Evolutionary conservation across 192 early-diverging fungal genomes (phyloP), one percentile per base, ranked within the genome.

Genomic region (Diversispora eburnea): DNA sequence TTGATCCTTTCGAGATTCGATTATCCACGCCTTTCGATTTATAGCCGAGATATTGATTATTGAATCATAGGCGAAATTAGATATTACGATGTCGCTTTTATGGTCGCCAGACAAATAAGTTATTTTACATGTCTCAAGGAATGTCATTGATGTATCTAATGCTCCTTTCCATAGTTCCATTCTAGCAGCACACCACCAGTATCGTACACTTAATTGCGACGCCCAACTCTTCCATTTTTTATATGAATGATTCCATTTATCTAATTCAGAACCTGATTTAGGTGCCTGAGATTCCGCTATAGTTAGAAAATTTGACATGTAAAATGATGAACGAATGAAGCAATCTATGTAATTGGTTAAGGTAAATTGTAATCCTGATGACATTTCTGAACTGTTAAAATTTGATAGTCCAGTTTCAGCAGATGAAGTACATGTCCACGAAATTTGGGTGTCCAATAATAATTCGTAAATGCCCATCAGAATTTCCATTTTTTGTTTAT

Each of bases 211-310:
- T 13, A 66, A 47, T 49, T 66, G 64, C 22, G 9, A 22, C 25
- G 64, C 46, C 64, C 64, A 66, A 20, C 22, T 48, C 25, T 66
- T 43, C 64, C 64, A 66, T 22, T 22, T 66, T 12, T 66, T 66
- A 6, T 66, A 46, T 22, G 46, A 45, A 9, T 22, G 8, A 1
- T 49, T 20, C 46, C 43, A 48, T 66, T 66, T 22, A 1, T 25
- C n/a, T 13, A 22, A 22, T 41, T 47, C 47, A 3, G 12, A 19
- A 7, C 9, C 46, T 25, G 43, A 66, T 25, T 48, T 15, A 48
- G 8, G 19, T 19, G 8, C 20, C 17, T 47, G 43, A 48, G 45
- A n/a, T 19, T 47, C 47, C 3, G 46, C 43, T 25, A 25, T 4
- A 17, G n/a, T 19, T 13, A 66, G 17, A 66, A 48, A 66, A 47